These are phyloP conservation scores for Yamadazyma triangularis DNA, from an alignment of 1,139 yeast species.

Conservation along the genomic window DNA sequence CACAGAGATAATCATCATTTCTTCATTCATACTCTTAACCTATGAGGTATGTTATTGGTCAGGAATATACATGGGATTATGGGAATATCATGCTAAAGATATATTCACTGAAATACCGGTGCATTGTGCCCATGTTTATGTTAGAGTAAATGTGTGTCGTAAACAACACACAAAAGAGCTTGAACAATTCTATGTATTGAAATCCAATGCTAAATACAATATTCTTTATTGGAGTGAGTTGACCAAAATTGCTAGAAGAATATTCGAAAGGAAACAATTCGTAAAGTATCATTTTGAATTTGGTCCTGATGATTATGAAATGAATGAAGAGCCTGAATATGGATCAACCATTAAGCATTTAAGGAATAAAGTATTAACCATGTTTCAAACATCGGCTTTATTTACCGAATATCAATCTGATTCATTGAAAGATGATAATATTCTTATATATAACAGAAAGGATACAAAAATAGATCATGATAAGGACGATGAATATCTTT, in stretches of 20 bases:
- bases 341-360: conserved; percentile 68
- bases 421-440: conserved; percentile 16
- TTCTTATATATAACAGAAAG: conserved; percentile 26
- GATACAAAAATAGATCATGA: conserved; percentile 20
- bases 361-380: conserved; percentile 45
- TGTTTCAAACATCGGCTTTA: conserved; percentile 51
- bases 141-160: conserved; percentile 42
- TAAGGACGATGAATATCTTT: conserved; percentile 48
- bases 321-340: conserved; percentile 54
- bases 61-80: conserved; percentile 45
- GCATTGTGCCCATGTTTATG: conserved; percentile 71
- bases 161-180: conserved; percentile 15
- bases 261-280: conserved; percentile 29
- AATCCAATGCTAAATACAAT: conserved; percentile 23
- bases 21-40: conserved; percentile 24
- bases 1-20: conserved; percentile 25
- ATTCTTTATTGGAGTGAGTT: conserved; percentile 26
- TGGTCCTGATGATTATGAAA: conserved; percentile 71
- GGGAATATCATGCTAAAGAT: conserved; percentile 63
- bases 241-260: conserved; percentile 14
- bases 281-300: conserved; percentile 69
- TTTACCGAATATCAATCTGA: conserved; percentile 22
- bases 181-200: conserved; percentile 24
- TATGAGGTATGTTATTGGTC: conserved; percentile 46
- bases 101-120: conserved; percentile 67